A percentile compares a stretch with the other conserved stretches of the same genome.
Evolutionary conservation across 352 stramenopile genomes (phyloP).

Genomic region (Globisporangium spiculum): DNA sequence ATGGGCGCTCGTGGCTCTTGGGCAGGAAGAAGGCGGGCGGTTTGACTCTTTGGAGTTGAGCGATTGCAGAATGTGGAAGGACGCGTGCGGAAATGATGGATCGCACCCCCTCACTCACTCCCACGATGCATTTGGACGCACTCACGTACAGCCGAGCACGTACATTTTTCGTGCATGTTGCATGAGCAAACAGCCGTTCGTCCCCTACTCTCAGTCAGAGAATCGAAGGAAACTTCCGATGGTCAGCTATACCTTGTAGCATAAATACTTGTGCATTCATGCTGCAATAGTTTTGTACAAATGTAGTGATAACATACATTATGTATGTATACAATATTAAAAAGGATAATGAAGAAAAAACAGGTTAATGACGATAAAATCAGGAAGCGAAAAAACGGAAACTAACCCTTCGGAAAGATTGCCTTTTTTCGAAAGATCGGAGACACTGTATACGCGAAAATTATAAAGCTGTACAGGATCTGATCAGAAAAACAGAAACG

Average conservation of each 20-base stretch:
- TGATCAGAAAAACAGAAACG: neutral
- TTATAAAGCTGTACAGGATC: neutral
- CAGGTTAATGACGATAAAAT: neutral
- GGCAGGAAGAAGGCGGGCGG: no score
- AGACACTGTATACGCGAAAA: neutral
- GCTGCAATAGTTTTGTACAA: no score
- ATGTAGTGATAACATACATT: no score
- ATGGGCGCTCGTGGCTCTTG: neutral
- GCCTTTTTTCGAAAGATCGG: conserved; percentile 16
- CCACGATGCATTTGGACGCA: neutral
- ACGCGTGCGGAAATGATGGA: neutral
- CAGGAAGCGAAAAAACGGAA: conserved; percentile 13
- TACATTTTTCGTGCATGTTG: neutral
- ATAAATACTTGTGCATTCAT: neutral
- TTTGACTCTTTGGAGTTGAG: neutral
- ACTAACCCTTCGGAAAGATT: conserved; percentile 8
- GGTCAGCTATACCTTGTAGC: neutral
- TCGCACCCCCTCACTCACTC: conserved; percentile 2
- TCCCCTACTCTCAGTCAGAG: conserved; percentile 2
- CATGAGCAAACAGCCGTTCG: conserved; percentile 1
- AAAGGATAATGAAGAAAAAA: neutral
- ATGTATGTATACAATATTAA: neutral
- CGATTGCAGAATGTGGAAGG: neutral
- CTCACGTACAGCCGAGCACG: neutral
- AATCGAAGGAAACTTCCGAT: conserved; percentile 15